Conservation (phyloP, 1,284 basidiomycete species). For the Paramarasmius palmivorus region DNA sequence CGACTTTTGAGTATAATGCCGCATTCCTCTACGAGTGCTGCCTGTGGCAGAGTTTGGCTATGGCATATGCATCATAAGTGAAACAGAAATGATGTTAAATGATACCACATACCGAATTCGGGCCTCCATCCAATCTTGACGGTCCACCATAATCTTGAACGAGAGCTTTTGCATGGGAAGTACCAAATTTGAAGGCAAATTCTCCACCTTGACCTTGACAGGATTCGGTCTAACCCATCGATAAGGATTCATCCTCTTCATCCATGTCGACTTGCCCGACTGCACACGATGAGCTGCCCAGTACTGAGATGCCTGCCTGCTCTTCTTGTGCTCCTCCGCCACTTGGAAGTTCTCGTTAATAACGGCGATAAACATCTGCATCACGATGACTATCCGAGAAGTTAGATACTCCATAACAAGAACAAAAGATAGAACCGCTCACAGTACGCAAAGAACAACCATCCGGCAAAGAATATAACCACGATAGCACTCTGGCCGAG, state of each 20-base stretch:
- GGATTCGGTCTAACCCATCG: slow-evolving; percentile 75
- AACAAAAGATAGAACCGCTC: slow-evolving; percentile 31
- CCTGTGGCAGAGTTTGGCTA: slow-evolving; percentile 13
- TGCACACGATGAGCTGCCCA: slow-evolving; percentile 58
- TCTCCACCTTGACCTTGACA: slow-evolving; percentile 72
- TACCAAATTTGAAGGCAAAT: slow-evolving; percentile 70
- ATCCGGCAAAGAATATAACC: slow-evolving; percentile 77
- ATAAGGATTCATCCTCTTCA: slow-evolving; percentile 87
- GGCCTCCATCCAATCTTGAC: slow-evolving; percentile 29
- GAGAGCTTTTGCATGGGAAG: slow-evolving; percentile 74
- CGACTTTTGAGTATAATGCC: slow-evolving; percentile 56
- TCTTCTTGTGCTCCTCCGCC: slow-evolving; percentile 89
- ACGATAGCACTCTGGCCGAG: slow-evolving; percentile 78
- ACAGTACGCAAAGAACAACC: slow-evolving; percentile 96
- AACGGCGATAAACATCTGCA: slow-evolving; percentile 98
- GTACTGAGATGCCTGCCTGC: slow-evolving; percentile 76
- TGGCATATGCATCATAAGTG: slow-evolving; percentile 1
- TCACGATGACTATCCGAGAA: slow-evolving; percentile 76
- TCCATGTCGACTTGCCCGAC: slow-evolving; percentile 63
- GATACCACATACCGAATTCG: slow-evolving; percentile 24
- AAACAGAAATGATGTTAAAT: slow-evolving; percentile 1
- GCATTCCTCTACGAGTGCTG: slow-evolving; percentile 27
- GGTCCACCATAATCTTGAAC: slow-evolving; percentile 61
- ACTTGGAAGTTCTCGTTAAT: slow-evolving; percentile 98
- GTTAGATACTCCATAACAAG: slow-evolving; percentile 13